Evolutionary conservation across 371 early-diverging fungal species (phyloP).

Genomic region (Saksenaea oblongispora): DNA sequence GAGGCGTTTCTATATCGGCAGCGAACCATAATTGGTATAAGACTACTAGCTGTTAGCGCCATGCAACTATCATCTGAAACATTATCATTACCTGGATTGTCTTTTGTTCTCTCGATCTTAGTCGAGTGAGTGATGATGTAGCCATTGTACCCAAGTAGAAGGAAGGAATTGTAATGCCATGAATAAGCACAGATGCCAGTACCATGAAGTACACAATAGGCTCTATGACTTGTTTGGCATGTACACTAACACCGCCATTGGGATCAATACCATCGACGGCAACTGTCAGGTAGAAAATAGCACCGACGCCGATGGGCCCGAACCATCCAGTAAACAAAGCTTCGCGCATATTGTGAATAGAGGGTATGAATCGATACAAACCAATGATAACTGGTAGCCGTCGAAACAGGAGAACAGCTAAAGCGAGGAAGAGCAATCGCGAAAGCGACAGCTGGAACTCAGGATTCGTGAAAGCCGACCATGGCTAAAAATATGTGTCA

Average conservation of each 20-base stretch:
- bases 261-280: slow-evolving; percentile 41
- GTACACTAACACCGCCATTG: slow-evolving; percentile 22
- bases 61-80: too few relatives aligned
- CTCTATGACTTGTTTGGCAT: slow-evolving; percentile 39
- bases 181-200: slow-evolving; percentile 74
- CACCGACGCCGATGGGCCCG: slow-evolving; percentile 92
- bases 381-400: slow-evolving; percentile 78
- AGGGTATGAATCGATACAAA: slow-evolving; percentile 64
- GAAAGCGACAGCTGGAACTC: slow-evolving; percentile 53
- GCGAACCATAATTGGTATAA: background rate
- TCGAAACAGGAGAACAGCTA: slow-evolving; percentile 79
- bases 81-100: background rate
- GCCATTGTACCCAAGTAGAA: slow-evolving; percentile 50
- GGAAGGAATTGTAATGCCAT: slow-evolving; percentile 79
- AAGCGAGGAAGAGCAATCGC: slow-evolving; percentile 64
- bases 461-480: slow-evolving; percentile 54
- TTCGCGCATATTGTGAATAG: slow-evolving; percentile 71
- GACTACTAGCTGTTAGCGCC: background rate
- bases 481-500: slow-evolving; percentile 69
- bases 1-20: background rate
- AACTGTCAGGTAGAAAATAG: slow-evolving; percentile 74
- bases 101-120: background rate
- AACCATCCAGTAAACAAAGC: slow-evolving; percentile 96
- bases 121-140: slow-evolving; percentile 25
- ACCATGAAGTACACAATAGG: slow-evolving; percentile 76